Evolutionary conservation across 1,139 yeast species (phyloP), one percentile per base, ranked within the genome.

Genomic region (Geotrichum candidum): DNA sequence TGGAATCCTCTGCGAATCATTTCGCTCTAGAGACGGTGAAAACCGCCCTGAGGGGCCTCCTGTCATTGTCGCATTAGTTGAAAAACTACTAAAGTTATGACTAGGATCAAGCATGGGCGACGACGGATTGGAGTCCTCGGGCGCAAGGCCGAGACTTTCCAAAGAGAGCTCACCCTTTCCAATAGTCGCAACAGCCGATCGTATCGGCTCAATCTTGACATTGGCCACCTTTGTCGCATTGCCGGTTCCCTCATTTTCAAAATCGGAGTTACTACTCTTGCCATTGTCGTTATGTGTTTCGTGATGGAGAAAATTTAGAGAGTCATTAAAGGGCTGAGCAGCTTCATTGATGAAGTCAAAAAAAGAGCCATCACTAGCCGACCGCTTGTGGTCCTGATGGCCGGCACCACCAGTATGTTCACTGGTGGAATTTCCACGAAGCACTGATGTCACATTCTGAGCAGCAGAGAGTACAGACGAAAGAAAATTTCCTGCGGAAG

Each of bases 141-240:
- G 67, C 10, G 62, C 66, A 59, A 77, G 75, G 15, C 82, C 83
- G 60, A 86, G 78, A 53, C 83, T 82, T 58, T 83, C 86, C 22
- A 90, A 74, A 0, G 87, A 79, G 59, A 90, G 76, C 63, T 85
- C 84, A 1, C 96, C 96, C 61, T 80, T 78, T 0, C 96, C 96
- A 66, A 90, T 72, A 0, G 95, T 84, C 81, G 48, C 84, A 77
- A 64, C 82, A 79, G 73, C 68, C 2, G 71, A 64, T 52, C 85
- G 77, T 0, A 87, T 73, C 0, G 92, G 84, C 65, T 81, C 83
- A 68, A 88, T 88, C 57, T 80, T 83, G 23, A 82, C 81, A 25
- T 73, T 73, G 35, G 69, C 68, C 7, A 69, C 64, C 27, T 62
- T 64, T 22, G 27, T 27, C 23, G 53, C 55, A 10, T 50, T 56